Conservation (phyloP, 192 early-diverging fungal species). For the Coemansia sp. region DNA sequence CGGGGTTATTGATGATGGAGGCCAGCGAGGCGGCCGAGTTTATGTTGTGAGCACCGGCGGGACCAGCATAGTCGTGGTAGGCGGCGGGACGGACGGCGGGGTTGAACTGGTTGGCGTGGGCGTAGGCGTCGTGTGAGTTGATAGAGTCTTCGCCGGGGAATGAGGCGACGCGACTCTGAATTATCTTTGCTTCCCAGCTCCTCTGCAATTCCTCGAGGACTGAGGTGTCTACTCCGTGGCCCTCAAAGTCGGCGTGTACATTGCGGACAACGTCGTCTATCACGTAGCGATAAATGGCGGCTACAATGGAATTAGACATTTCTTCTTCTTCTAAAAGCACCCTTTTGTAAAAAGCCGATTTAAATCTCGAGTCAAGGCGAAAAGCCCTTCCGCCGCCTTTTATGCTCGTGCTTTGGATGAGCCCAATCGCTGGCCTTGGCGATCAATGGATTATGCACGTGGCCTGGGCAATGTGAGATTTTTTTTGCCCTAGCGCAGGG, state of each 20-base stretch:
- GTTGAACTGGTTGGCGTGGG: conserved; percentile 7
- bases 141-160: conserved; percentile 45
- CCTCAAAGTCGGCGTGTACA: conserved; percentile 81
- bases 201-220: conserved; percentile 83
- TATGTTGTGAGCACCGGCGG: conserved; percentile 16
- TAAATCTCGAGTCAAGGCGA: background rate
- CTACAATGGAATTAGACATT: conserved; percentile 54
- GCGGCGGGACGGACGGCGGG: conserved; percentile 3
- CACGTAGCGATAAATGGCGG: conserved; percentile 75
- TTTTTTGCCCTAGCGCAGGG: background rate
- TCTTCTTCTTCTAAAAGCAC: background rate
- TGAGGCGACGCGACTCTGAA: conserved; percentile 51
- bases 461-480: background rate
- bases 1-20: conserved; percentile 51
- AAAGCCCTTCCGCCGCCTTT: background rate
- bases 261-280: conserved; percentile 93
- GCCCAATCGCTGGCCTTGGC: background rate
- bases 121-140: background rate
- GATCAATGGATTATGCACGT: background rate
- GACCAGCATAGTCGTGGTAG: conserved; percentile 5
- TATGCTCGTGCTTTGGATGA: background rate
- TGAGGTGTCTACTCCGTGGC: conserved; percentile 84
- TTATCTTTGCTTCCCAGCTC: conserved; percentile 63
- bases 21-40: conserved; percentile 53
- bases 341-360: background rate